A percentile compares a stretch with the other conserved stretches of the same genome.
These are phyloP conservation scores for Fagus crenata DNA, from an alignment of 306 rosid species.

Conservation along the genomic window DNA sequence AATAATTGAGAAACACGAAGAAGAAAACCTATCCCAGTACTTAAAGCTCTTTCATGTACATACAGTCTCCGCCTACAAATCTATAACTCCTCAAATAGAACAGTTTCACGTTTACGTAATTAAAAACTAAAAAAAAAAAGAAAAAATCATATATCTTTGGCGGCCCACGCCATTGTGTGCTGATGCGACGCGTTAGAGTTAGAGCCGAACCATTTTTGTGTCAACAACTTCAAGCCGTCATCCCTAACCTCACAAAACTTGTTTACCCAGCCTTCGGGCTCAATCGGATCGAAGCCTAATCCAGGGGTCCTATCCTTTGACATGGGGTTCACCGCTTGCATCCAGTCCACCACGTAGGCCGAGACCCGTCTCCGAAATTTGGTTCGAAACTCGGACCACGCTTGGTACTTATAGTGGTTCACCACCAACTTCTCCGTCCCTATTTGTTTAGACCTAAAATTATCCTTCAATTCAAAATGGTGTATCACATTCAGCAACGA, in stretches of 20 bases:
- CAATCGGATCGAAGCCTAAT: constrained; percentile 49
- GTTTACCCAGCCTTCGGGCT: constrained; percentile 58
- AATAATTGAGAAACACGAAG: too few species aligned
- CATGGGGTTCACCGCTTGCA: constrained; percentile 29
- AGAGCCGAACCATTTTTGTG: constrained; percentile 52
- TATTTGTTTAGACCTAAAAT: constrained; percentile 25
- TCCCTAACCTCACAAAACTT: constrained; percentile 72
- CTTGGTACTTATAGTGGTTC: constrained; percentile 84
- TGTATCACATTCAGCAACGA: constrained; percentile 60
- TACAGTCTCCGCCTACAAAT: too few species aligned
- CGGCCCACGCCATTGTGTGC: constrained; percentile 45
- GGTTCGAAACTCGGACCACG: constrained; percentile 68
- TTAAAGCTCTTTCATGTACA: too few species aligned
- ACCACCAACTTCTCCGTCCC: constrained; percentile 46
- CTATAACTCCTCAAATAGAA: too few species aligned
- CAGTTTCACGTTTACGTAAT: too few species aligned
- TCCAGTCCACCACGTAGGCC: constrained; percentile 78
- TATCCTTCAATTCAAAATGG: constrained; percentile 47
- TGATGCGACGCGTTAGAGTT: constrained; percentile 1
- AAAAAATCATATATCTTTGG: neutral
- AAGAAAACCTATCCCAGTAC: too few species aligned
- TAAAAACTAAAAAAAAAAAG: neutral
- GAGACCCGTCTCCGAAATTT: constrained; percentile 76
- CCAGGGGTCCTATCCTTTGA: constrained; percentile 79
- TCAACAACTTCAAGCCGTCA: constrained; percentile 44